Base-by-base conservation (phyloP, 2,329 filamentous ascomycete species). In the Clonostachys chloroleuca region DNA sequence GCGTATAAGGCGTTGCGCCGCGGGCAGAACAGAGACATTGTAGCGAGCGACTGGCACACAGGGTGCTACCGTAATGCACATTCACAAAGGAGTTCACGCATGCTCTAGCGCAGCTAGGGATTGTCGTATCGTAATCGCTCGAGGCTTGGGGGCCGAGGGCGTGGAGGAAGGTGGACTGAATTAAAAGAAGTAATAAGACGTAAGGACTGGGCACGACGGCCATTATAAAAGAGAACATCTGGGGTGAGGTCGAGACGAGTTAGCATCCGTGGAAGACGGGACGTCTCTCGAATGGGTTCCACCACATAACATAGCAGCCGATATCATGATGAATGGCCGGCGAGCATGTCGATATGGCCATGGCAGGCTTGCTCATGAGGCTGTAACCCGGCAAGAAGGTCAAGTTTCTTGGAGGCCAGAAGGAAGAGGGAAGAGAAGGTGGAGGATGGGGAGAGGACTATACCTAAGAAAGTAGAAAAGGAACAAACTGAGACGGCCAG, bases 61-160 rank as follows among this genome's bases (percentile, higher is more conserved):
- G 59, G 44, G 62, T 64, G 17, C 61, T 56, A 35, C 73, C 71
- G 58, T 80, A 87, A 60, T 85, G 82, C 51, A 72, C 67, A n/a
- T 64, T 61, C 54, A 89, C 68, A 56, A 88, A 89, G 10, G 75
- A 75, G 51, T 73, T 58, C 54, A 90, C 73, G 61, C 87, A 91
- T 40, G 63, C 55, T 51, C 72, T 65, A 5, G 84, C 83, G 58
- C 85, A 89, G 13, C 62, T 51, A 7, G 83, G 81, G n/a, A 84
- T 63, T 45, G 24, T 10, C 24, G 24, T 30, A 30, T 30, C 24
- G 24, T 30, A 30, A 30, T 30, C 47, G 48, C 51, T 53, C 49
- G 14, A 42, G n/a, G 16, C 5, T 33, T 13, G 6, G 44, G 34
- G 18, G 18, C 16, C 42, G 18, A 33, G 18, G 20, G 30, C 20